phyloP scores from a whole-genome alignment of 2,329 filamentous ascomycete species.

The Clarireedia homoeocarpa region DNA sequence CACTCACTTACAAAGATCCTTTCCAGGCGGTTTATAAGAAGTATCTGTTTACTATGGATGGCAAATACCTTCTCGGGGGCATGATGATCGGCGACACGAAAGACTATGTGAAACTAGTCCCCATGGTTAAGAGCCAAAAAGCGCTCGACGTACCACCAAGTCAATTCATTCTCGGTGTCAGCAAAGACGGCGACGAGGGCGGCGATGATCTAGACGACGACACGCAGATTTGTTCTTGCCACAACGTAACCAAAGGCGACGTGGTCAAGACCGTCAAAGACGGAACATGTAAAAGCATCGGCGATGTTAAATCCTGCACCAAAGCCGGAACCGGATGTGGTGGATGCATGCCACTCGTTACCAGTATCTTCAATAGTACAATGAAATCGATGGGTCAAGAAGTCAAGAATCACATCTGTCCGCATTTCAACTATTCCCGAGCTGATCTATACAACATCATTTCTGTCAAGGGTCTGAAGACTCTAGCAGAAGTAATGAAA shows the following conservation, averaged over 20 bases:
- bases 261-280: conserved; percentile 65
- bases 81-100: conserved; percentile 96
- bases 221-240: conserved; percentile 85
- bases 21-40: conserved; percentile 90
- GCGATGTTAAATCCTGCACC: conserved; percentile 79
- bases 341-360: conserved; percentile 82
- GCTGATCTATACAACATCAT: conserved; percentile 88
- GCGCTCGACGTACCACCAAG: conserved; percentile 68
- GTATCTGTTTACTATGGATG: conserved; percentile 82
- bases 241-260: conserved; percentile 85
- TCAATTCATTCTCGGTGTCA: conserved; percentile 74
- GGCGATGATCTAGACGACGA: conserved; percentile 75
- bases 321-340: conserved; percentile 89
- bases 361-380: conserved; percentile 82
- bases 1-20: conserved; percentile 80
- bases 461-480: conserved; percentile 69
- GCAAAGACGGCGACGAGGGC: conserved; percentile 65
- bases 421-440: conserved; percentile 76
- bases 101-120: conserved; percentile 83
- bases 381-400: conserved; percentile 82
- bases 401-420: conserved; percentile 77
- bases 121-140: conserved; percentile 80
- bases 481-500: conserved; percentile 69
- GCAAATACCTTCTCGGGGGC: conserved; percentile 83
- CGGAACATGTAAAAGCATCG: conserved; percentile 72